Base-by-base conservation (phyloP, 106 monocot species). In the Dactylorhiza incarnata region DNA sequence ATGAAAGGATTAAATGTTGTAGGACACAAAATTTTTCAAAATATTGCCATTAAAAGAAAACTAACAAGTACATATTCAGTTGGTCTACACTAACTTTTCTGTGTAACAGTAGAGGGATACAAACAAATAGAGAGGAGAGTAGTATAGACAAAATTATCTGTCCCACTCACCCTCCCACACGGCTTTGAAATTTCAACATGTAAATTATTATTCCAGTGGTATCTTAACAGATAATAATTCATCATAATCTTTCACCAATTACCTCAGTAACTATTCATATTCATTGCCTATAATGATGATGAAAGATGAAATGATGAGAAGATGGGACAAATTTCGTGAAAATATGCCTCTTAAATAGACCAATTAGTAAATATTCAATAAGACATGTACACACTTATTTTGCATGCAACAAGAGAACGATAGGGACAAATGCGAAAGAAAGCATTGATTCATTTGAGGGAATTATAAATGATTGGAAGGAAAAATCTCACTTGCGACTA, bases 401-500 rank as follows among this genome's bases (percentile, higher is more conserved):
- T 58, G 58, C 7, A 22, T 20, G 58, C 20, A 58, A 19, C 19
- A 58, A 20, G 19, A 58, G 58, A 19, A 22, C 1, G 54, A 54
- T 16, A 19, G 22, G 22, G 19, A 58, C 58, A 58, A 58, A 58
- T 7, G 6, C 20, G 22, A 58, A 58, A 58, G 58, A 58, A 1
- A 20, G 20, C 58, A 58, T 58, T 48, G 22, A 72, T 49, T 48
- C n/a, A 49, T 10, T 72, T 16, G 12, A 46, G 45, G 14, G 12
- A 47, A n/a, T 25, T 50, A 19, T 53, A 74, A 53, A 52, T 26
- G 49, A 17, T 23, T 11, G 19, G 29, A 51, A 24, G 37, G 15
- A 0, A 53, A 74, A 74, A 45, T 6, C 81, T 78, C 87, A 91
- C 97, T 75, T 91, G 74, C 89, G 87, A 79, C 93, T 94, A 7